These are phyloP conservation scores for Ilex paraguariensis DNA, from an alignment of 305 asterid genomes.

Conservation along the genomic window DNA sequence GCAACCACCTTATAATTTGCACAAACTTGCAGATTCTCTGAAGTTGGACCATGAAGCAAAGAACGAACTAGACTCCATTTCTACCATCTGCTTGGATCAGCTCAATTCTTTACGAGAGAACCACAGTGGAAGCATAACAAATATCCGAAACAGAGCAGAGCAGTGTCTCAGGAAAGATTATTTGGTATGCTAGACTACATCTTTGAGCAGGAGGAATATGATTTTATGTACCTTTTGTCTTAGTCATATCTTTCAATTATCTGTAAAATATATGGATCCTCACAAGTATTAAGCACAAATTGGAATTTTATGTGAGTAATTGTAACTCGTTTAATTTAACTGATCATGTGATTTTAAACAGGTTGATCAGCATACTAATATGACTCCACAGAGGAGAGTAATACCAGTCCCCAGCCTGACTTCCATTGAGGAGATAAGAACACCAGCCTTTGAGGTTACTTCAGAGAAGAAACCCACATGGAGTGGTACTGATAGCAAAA, in stretches of 20 bases:
- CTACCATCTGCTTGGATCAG: constrained; percentile 36
- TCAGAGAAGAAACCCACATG: constrained; percentile 26
- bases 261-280: no score
- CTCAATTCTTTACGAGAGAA: constrained; percentile 34
- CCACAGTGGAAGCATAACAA: constrained; percentile 40
- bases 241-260: no score
- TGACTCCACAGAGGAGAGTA: constrained; percentile 48
- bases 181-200: constrained; percentile 32
- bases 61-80: constrained; percentile 37
- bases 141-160: constrained; percentile 49
- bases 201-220: not conserved
- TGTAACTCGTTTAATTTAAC: not conserved
- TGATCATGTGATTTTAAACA: constrained; percentile 24
- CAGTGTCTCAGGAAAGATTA: constrained; percentile 56
- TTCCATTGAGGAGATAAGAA: constrained; percentile 67
- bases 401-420: constrained; percentile 48
- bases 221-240: not conserved
- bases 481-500: constrained; percentile 27
- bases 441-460: constrained; percentile 25
- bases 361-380: constrained; percentile 52
- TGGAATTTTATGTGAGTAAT: not conserved
- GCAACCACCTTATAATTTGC: constrained; percentile 6
- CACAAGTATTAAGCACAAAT: not conserved
- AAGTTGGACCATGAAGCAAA: constrained; percentile 41
- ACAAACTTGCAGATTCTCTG: constrained; percentile 62